These are phyloP conservation scores for Debaryomyces maramus DNA, from an alignment of 805 yeast genomes.

Conservation along the genomic window DNA sequence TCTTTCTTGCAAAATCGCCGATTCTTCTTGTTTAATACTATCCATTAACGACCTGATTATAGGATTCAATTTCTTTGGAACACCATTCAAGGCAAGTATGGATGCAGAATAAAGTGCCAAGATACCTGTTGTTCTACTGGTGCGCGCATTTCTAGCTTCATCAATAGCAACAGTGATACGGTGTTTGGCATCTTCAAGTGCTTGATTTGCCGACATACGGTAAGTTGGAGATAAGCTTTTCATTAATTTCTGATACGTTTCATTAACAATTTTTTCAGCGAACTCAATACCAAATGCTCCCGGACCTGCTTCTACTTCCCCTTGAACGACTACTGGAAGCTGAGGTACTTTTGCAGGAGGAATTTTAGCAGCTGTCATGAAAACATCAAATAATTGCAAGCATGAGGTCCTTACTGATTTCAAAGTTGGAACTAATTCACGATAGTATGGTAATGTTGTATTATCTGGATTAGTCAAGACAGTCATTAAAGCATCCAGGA, in stretches of 20 bases:
- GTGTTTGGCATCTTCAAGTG: conserved; percentile 75
- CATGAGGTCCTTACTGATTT: conserved; percentile 86
- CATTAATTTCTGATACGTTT: conserved; percentile 64
- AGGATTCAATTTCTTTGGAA: conserved; percentile 90
- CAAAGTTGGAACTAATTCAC: conserved; percentile 85
- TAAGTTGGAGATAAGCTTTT: conserved; percentile 64
- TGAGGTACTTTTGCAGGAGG: conserved; percentile 73
- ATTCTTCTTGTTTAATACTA: conserved; percentile 75
- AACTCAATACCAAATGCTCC: conserved; percentile 81
- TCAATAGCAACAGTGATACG: conserved; percentile 65
- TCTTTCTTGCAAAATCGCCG: conserved; percentile 62
- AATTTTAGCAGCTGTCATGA: conserved; percentile 74
- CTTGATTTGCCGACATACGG: conserved; percentile 67
- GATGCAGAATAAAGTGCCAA: conserved; percentile 79
- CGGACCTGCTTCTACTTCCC: conserved; percentile 91
- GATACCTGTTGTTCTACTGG: conserved; percentile 56
- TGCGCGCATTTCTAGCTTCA: conserved; percentile 59
- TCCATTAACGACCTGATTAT: conserved; percentile 90
- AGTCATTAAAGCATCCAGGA: conserved; percentile 29
- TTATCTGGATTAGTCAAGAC: conserved; percentile 42
- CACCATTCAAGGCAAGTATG: conserved; percentile 54
- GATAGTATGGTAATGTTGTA: conserved; percentile 51
- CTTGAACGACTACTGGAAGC: conserved; percentile 86
- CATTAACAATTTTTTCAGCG: conserved; percentile 68
- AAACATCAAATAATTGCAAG: conserved; percentile 74